A percentile compares a stretch with the other conserved stretches of the same genome.
phyloP scores from a whole-genome alignment of 2,329 filamentous ascomycete genomes.

The Calycina herbarum region DNA sequence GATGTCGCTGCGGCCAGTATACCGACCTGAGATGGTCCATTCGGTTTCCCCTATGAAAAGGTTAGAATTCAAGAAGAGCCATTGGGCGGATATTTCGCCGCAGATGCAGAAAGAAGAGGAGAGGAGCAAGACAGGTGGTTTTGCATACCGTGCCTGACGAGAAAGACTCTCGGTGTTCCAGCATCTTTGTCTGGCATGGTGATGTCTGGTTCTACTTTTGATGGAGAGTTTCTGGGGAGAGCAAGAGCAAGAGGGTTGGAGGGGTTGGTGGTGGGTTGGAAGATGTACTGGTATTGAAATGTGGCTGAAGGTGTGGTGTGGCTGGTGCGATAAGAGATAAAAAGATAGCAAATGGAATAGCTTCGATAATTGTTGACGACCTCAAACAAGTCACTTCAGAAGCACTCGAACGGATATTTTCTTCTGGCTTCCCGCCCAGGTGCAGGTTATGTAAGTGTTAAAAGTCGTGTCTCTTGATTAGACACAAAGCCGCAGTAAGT shows the following conservation, averaged over 20 bases:
- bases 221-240: background rate
- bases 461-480: too few relatives aligned
- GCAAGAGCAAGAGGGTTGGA: background rate
- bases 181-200: constrained; percentile 41
- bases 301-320: background rate
- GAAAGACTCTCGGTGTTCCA: constrained; percentile 42
- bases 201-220: background rate
- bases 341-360: too few relatives aligned
- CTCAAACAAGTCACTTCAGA: too few relatives aligned
- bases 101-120: background rate
- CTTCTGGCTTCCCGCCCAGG: too few relatives aligned
- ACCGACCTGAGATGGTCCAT: constrained; percentile 49
- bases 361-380: too few relatives aligned
- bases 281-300: background rate
- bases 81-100: background rate
- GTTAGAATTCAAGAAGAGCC: constrained; percentile 12
- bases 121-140: background rate
- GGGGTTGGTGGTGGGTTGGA: background rate
- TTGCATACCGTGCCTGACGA: constrained; percentile 41
- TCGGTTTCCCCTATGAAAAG: constrained; percentile 45
- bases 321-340: too few relatives aligned
- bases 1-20: constrained; percentile 45
- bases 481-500: too few relatives aligned
- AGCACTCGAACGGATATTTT: too few relatives aligned
- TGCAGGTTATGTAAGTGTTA: too few relatives aligned